Evolutionary conservation across 140 eudicot species (phyloP), one percentile per base, ranked within the genome.

Genomic region (Senecio squalidus): DNA sequence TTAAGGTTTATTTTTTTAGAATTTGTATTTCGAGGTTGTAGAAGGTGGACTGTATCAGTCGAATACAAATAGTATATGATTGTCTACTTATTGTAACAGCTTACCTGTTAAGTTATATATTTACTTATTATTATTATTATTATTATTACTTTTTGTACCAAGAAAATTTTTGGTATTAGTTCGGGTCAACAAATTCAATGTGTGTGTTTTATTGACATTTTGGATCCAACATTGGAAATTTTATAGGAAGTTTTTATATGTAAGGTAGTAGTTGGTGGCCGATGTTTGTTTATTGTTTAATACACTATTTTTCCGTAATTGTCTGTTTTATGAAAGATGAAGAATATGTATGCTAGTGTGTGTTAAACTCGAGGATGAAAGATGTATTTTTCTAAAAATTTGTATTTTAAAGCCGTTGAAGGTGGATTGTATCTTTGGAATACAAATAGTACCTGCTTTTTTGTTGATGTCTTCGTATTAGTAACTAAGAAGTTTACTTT

Each of bases 401-500:
- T 18, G 13, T 15, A 24, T 16, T n/a, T 14, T 14, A 60, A 24
- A 52, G 25, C 16, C 25, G 40, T 20, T 10, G 29, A 52, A 52
- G 30, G 31, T 39, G 31, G 39, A 24, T 25, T 36, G 41, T 6
- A 65, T 52, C 5, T 18, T 40, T 53, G 9, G 38, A 5, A 16
- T 14, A 39, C 30, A 66, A 14, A 53, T 54, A 20, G 18, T 28
- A 22, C 61, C 39, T 52, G 39, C 27, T 16, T 38, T 25, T 40
- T 29, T 21, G 20, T 53, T 38, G 11, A 26, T 66, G n/a, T 18
- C 11, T 18, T 21, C 27, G 7, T 29, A 43, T 41, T 15, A 40
- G 43, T 22, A 60, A 60, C 36, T 40, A 15, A 18, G 5, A 55
- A 43, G 28, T 43, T 46, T 27, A 44, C 48, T 20, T 30, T 66